Evolutionary conservation across 2,329 filamentous ascomycete genomes (phyloP), one percentile per base, ranked within the genome.

Genomic region (Magnaporthiopsis incrustans): DNA sequence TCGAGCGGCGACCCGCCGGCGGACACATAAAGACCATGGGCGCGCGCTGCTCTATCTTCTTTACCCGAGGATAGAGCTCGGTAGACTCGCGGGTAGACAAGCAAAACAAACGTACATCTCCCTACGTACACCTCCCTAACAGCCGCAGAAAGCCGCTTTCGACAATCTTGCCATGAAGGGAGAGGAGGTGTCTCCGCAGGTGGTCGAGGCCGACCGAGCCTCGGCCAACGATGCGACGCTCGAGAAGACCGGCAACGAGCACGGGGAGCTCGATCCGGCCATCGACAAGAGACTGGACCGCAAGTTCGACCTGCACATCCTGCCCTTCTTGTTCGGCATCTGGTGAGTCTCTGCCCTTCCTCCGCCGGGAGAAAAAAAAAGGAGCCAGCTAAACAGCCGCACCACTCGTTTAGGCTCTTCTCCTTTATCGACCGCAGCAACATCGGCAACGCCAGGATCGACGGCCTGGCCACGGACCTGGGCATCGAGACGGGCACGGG

Each of bases 401-500:
- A 15, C 27, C 25, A 12, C 26, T 30, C 15, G 57, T 4, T 22
- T 11, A 62, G 61, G 61, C 61, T 68, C 33, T 61, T 68, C 61
- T 67, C 66, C 65, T 67, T 66, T 50, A 60, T 67, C 57, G 67
- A 68, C 62, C 65, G 66, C 14, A 57, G 63, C 26, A 65, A 65
- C 64, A 63, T 68, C 18, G 64, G 64, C 10, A 57, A 65, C 25
- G 66, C 67, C 33, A 65, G 65, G 60, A 62, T 68, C n/a, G 57
- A 66, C 35, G 66, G 66, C 44, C 63, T 68, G 59, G 64, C 53
- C 26, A 32, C 57, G 26, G 65, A 67, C 63, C 65, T 68, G 10
- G 64, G 44, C 30, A 63, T 59, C 44, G 57, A 64, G 27, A 58
- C 32, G 22, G 72, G 71, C 56, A 80, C 79, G 22, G 77, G 84